Evolutionary conservation across 768 basidiomycete species (phyloP), one percentile per base, ranked within the genome.

Genomic region (Termitomyces sp.): DNA sequence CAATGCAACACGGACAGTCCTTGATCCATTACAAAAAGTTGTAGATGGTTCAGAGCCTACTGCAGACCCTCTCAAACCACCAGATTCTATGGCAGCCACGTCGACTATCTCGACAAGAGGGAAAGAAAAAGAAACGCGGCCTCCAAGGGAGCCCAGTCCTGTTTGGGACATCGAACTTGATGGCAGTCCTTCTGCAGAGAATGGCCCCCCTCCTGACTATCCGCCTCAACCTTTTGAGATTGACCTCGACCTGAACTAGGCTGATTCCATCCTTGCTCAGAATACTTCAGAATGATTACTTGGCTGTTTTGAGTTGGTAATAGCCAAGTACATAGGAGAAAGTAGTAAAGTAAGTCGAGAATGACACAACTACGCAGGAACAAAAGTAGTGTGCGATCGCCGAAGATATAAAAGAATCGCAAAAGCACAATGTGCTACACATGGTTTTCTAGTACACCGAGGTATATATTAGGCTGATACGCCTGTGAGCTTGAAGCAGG

Each of bases 121-220:
- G 53, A 73, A 74, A 50, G 68, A 59, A 54, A 73, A 64, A 62
- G 72, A 67, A 58, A 62, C 17, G 5, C 54, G 59, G 25, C 62
- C 65, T 32, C 40, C 66, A 17, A 76, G 83, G 51, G 76, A 79
- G 54, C 74, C 77, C 5, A 89, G 87, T 67, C 86, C 88, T 1
- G 74, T 77, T 7, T 92, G 91, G 91, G 88, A 90, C 67, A 87
- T 91, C 59, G 90, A 91, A 65, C 77, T 83, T 49, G 50, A 81
- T 65, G 67, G 66, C 54, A 36, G 40, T 14, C 11, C 52, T 25
- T 32, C 56, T 46, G 55, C 53, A 31, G 61, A 61, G 49, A 59
- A 60, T 57, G 57, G 64, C 10, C 59, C 63, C 10, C 59, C 65
- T 34, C 54, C 68, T 64, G 12, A 67, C 32, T 34, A 60, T 31